Evolutionary conservation across 2,329 filamentous ascomycete genomes (phyloP), one percentile per base, ranked within the genome.

Genomic region (Akanthomyces dipterigenus): DNA sequence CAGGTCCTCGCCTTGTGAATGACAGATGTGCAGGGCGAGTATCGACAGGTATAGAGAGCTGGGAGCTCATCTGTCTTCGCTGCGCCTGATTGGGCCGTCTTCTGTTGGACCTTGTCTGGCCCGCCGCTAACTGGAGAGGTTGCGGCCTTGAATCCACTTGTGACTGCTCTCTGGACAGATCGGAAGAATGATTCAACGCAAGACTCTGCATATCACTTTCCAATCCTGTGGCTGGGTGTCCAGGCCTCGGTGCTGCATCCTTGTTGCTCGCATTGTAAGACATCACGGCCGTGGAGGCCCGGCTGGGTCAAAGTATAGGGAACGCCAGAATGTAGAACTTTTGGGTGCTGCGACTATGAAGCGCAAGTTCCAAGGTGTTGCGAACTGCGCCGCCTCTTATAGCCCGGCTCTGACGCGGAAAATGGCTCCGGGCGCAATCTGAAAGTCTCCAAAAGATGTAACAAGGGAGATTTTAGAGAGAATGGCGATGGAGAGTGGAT

Each of bases 71-170:
- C 67, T 87, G 83, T 24, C 85, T 80, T 54, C 85, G 78, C 66
- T 87, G 82, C 1, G 85, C 84, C 68, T 88, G 85, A 63, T 88
- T 88, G 3, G 76, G 80, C 24, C 84, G 82, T 66, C 80, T 85
- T 66, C 76, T 75, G 55, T 66, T 63, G n/a, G 69, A 61, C 58
- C 38, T 14, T 20, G 56, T 57, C 46, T 42, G 38, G 26, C 36
- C 5, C 28, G 22, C 49, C 20, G 49, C 20, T 22, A n/a, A 12
- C 20, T 24, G 34, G 14, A 40, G 18, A 18, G 31, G 31, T 6
- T 34, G 31, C 31, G 31, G 7, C 6, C 8, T 9, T 9, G 11
- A 8, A 11, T 11, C 8, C 18, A 18, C 8, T 22, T 58, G 22
- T 2, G 46, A 34, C 3, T 8, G 14, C 3, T 24, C 18, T 8